Conservation (phyloP, 2,329 filamentous ascomycete genomes). For the Cercospora beticola region DNA sequence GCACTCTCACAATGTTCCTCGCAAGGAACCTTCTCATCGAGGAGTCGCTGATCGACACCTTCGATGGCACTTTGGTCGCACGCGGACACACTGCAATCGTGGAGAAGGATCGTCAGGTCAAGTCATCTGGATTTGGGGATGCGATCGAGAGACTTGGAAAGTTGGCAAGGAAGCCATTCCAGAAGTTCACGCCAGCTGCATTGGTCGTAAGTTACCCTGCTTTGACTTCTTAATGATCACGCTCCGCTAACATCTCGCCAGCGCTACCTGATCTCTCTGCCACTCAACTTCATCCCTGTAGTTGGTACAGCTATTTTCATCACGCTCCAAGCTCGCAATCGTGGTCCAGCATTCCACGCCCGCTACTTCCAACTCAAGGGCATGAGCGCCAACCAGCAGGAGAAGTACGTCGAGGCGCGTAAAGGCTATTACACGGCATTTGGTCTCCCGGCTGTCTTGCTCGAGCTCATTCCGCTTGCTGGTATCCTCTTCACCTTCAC, state of each 20-base stretch:
- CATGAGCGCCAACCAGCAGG: slow-evolving; percentile 66
- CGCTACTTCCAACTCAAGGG: slow-evolving; percentile 81
- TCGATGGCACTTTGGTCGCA: slow-evolving; percentile 68
- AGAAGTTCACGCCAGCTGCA: slow-evolving; percentile 55
- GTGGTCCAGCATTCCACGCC: slow-evolving; percentile 55
- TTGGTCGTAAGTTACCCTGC: slow-evolving; percentile 50
- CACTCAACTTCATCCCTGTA: slow-evolving; percentile 89
- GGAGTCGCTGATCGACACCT: slow-evolving; percentile 82
- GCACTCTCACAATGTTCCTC: slow-evolving; percentile 54
- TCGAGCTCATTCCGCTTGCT: slow-evolving; percentile 80
- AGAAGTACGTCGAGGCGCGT: slow-evolving; percentile 68
- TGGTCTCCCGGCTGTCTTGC: slow-evolving; percentile 75
- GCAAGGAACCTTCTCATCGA: slow-evolving; percentile 72
- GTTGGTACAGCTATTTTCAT: slow-evolving; percentile 82
- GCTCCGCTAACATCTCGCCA: neutral
- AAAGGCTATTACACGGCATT: slow-evolving; percentile 74
- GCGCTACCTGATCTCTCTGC: slow-evolving; percentile 79
- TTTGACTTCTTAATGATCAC: neutral
- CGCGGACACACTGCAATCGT: slow-evolving; percentile 63
- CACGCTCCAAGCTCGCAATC: slow-evolving; percentile 61
- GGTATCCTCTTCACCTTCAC: slow-evolving; percentile 87
- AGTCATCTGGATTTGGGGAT: slow-evolving; percentile 50
- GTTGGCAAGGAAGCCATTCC: slow-evolving; percentile 56
- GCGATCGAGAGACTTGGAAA: slow-evolving; percentile 59
- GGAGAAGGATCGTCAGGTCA: slow-evolving; percentile 70